Conservation (phyloP, 1,284 basidiomycete species). For the Heliocybe sulcata region DNA sequence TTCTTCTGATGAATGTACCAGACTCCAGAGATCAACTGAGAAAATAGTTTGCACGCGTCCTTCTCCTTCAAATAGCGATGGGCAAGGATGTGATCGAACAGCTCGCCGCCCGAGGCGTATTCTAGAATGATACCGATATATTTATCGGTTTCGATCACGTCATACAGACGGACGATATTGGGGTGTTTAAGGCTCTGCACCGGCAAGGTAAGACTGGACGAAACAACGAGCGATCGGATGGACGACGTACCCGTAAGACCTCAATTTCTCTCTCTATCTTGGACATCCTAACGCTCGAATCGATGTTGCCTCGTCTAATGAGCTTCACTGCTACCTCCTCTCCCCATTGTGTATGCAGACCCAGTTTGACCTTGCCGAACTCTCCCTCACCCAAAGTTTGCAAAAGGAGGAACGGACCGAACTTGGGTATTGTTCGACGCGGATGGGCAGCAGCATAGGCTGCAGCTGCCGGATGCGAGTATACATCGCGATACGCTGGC, state of each 20-base stretch:
- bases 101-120: constrained; percentile 96
- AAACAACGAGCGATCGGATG: constrained; percentile 7
- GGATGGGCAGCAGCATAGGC: constrained; percentile 85
- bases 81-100: constrained; percentile 98
- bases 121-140: constrained; percentile 99
- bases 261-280: constrained; percentile 99
- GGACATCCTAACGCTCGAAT: constrained; percentile 79
- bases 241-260: constrained; percentile 75
- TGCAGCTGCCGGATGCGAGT: constrained; percentile 80
- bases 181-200: constrained; percentile 88
- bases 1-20: constrained; percentile 99
- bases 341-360: constrained; percentile 90
- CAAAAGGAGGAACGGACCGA: constrained; percentile 91
- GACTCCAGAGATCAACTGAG: constrained; percentile 97
- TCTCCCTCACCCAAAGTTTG: constrained; percentile 98
- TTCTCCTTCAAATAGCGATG: constrained; percentile 95
- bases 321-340: constrained; percentile 99
- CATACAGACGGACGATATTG: constrained; percentile 97
- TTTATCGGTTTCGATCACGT: constrained; percentile 99
- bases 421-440: constrained; percentile 81
- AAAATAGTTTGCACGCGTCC: constrained; percentile 94
- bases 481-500: constrained; percentile 60
- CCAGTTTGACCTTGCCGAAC: constrained; percentile 99
- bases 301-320: constrained; percentile 90
- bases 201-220: constrained; percentile 3